A percentile compares a stretch with the other conserved stretches of the same genome.
Evolutionary conservation across 2,329 filamentous ascomycete genomes (phyloP).

Genomic region (Neonectria hederae): DNA sequence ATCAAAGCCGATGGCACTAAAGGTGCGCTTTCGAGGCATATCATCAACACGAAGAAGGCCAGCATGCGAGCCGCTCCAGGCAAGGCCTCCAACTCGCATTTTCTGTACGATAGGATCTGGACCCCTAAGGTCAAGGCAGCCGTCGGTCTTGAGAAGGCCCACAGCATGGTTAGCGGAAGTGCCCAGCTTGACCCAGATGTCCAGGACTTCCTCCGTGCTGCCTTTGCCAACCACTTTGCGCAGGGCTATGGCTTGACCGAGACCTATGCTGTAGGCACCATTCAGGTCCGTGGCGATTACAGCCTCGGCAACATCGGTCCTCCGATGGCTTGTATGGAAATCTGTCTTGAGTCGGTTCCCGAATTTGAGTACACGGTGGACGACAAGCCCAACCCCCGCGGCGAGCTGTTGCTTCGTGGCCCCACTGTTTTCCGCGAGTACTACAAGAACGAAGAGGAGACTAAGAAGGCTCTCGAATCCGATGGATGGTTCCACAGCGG

Average conservation of each 20-base stretch:
- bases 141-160: slow-evolving; percentile 79
- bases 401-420: slow-evolving; percentile 86
- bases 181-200: slow-evolving; percentile 90
- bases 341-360: slow-evolving; percentile 85
- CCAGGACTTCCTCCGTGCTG: slow-evolving; percentile 87
- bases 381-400: slow-evolving; percentile 89
- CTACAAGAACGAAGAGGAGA: slow-evolving; percentile 90
- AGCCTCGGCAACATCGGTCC: slow-evolving; percentile 83
- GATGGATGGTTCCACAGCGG: slow-evolving; percentile 98
- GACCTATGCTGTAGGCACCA: slow-evolving; percentile 80
- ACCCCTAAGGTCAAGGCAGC: slow-evolving; percentile 85
- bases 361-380: slow-evolving; percentile 92
- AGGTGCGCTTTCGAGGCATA: slow-evolving; percentile 81
- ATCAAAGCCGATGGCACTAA: slow-evolving; percentile 81
- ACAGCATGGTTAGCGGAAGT: slow-evolving; percentile 84
- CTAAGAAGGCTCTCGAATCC: slow-evolving; percentile 78
- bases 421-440: slow-evolving; percentile 86
- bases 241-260: slow-evolving; percentile 97
- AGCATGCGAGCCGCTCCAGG: slow-evolving; percentile 76
- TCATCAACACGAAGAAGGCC: slow-evolving; percentile 82
- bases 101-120: slow-evolving; percentile 88
- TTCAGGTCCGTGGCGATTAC: slow-evolving; percentile 77
- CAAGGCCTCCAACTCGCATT: slow-evolving; percentile 81
- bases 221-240: slow-evolving; percentile 79
- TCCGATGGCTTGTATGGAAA: slow-evolving; percentile 73